Evolutionary conservation across 2,329 filamentous ascomycete genomes (phyloP).

Genomic region (Drechslerella dactyloides): DNA sequence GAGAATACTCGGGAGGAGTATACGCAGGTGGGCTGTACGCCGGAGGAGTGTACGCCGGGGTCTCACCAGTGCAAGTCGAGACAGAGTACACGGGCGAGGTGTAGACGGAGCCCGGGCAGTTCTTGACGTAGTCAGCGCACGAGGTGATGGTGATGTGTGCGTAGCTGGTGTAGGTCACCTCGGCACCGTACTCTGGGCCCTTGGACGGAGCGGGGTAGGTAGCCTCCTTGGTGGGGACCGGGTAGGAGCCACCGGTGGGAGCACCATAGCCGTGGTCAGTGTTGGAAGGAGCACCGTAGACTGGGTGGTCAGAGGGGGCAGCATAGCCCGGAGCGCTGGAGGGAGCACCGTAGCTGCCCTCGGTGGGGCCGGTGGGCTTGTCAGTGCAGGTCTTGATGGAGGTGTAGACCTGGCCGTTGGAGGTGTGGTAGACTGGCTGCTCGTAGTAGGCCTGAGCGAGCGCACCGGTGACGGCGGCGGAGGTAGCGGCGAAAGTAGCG

Average conservation of each 20-base stretch:
- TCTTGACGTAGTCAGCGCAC: conserved; percentile 34
- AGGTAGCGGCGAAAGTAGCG: conserved; percentile 42
- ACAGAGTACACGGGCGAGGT: conserved; percentile 45
- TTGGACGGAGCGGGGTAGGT: conserved; percentile 16
- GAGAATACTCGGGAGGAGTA: conserved; percentile 10
- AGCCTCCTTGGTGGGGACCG: conserved; percentile 13
- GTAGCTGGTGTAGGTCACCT: conserved; percentile 50
- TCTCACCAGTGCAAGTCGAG: conserved; percentile 28
- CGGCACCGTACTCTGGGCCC: conserved; percentile 7
- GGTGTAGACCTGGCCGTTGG: conserved; percentile 36
- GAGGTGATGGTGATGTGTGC: conserved; percentile 34
- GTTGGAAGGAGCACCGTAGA: conserved; percentile 22
- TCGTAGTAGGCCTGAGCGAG: conserved; percentile 42
- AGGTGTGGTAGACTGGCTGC: conserved; percentile 41
- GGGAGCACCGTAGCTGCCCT: conserved; percentile 17
- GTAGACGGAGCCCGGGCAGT: conserved; percentile 42
- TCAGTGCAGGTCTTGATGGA: conserved; percentile 41
- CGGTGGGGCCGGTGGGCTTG: conserved; percentile 17
- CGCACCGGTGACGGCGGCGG: conserved; percentile 39
- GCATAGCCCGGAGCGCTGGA: conserved; percentile 24
- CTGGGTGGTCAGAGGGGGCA: conserved; percentile 11
- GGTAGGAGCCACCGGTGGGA: conserved; percentile 17
- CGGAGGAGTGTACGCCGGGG: conserved; percentile 24
- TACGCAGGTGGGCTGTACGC: conserved; percentile 30
- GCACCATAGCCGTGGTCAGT: conserved; percentile 16